Conservation (phyloP, 108 stramenopile species). For the Chaetoceros muelleri region DNA sequence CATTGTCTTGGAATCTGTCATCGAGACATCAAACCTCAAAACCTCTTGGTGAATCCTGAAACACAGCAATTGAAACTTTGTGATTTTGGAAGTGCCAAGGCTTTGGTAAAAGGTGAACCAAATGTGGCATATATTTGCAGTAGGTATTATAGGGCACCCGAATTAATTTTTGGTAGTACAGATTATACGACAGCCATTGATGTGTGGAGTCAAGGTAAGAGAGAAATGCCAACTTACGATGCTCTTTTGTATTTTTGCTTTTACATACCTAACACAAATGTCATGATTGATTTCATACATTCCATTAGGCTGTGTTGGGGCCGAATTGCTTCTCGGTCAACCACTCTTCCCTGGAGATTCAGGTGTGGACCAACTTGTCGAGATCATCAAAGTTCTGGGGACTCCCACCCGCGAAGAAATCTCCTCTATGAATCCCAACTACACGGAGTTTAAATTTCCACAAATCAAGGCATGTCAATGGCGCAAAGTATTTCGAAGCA, state of each 20-base stretch:
- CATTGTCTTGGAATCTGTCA: slow-evolving; percentile 95
- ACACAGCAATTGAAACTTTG: slow-evolving; percentile 94
- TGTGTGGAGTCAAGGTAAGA: slow-evolving; percentile 65
- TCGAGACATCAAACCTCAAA: slow-evolving; percentile 99
- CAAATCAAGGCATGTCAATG: slow-evolving; percentile 97
- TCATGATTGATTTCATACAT: background rate
- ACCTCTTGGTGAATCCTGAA: slow-evolving; percentile 90
- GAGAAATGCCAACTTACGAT: too few relatives aligned
- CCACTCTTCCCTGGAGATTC: slow-evolving; percentile 97
- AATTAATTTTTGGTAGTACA: slow-evolving; percentile 97
- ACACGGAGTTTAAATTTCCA: slow-evolving; percentile 98
- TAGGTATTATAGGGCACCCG: slow-evolving; percentile 97
- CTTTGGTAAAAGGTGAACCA: slow-evolving; percentile 89
- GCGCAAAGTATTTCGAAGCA: slow-evolving; percentile 88
- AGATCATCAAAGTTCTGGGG: slow-evolving; percentile 98
- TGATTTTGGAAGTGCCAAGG: slow-evolving; percentile 98
- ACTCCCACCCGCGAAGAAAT: slow-evolving; percentile 98
- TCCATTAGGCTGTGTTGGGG: slow-evolving; percentile 94
- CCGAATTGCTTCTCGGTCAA: slow-evolving; percentile 93
- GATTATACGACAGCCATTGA: slow-evolving; percentile 97
- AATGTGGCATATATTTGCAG: slow-evolving; percentile 97
- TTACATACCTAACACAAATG: background rate
- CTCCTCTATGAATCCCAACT: slow-evolving; percentile 92
- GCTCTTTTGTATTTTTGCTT: background rate
- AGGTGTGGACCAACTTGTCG: slow-evolving; percentile 98